A percentile compares a stretch with the other conserved stretches of the same genome.
phyloP scores from a whole-genome alignment of 1,284 basidiomycete genomes.

The Trametes versicolor region DNA sequence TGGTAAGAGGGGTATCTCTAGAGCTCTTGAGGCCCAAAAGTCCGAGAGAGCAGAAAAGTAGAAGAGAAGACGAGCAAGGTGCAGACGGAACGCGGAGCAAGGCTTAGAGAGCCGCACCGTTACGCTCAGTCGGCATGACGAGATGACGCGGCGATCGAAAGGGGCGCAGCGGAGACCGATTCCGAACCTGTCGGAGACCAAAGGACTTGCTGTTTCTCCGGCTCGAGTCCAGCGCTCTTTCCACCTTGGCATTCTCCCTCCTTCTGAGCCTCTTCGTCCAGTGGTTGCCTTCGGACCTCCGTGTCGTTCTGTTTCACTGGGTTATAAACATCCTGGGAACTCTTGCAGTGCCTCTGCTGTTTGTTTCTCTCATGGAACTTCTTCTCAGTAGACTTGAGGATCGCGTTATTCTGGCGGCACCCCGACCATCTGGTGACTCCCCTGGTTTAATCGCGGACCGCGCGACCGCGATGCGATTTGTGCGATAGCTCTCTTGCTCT shows the following conservation, averaged over 20 bases:
- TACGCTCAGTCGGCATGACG: conserved; percentile 31
- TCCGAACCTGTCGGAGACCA: conserved; percentile 11
- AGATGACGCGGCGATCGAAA: conserved; percentile 28
- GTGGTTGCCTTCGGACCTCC: not conserved
- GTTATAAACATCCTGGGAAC: not conserved
- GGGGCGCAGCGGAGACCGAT: not conserved
- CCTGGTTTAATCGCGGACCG: conserved; percentile 14
- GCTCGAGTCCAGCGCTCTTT: not conserved
- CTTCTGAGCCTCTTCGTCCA: not conserved
- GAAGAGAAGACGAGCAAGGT: conserved; percentile 1
- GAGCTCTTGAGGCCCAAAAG: conserved; percentile 9
- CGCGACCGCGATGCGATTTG: conserved; percentile 18
- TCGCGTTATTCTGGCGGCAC: conserved; percentile 17
- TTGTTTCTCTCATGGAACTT: conserved; percentile 15
- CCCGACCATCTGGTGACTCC: conserved; percentile 13
- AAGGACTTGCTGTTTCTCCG: conserved; percentile 4
- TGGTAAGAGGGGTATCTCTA: not conserved
- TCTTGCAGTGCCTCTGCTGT: not conserved
- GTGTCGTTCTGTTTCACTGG: not conserved
- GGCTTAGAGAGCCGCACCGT: not conserved
- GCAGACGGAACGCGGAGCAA: conserved; percentile 2
- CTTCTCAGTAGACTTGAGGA: not conserved
- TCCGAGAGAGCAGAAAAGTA: not conserved
- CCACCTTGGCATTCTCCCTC: not conserved
- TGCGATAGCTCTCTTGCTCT: conserved; percentile 12